Base-by-base conservation (phyloP, 805 yeast genomes). In the Pichia californica region DNA sequence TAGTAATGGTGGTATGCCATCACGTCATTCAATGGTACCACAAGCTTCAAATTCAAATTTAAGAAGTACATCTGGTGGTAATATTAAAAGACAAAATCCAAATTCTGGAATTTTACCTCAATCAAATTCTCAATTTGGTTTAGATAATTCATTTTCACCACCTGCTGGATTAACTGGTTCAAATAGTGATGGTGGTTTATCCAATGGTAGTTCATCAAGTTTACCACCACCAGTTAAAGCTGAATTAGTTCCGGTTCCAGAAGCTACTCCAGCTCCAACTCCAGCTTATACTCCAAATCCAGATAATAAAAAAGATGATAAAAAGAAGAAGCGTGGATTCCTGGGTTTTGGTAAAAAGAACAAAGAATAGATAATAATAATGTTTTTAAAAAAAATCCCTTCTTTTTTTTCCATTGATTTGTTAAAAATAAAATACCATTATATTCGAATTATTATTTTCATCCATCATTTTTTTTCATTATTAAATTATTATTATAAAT, bases 321-420 rank as follows among this genome's bases (percentile, higher is more conserved):
- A 51, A 44, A 47, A 50, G 43, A 51, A 50, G 47, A 56, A 68
- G 62, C 69, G 72, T 62, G 66, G 87, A 36, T 88, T 89, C 58
- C 85, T 95, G 41, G 76, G 82, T 58, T 28, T 42, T 79, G 77
- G 73, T 78, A 78, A 68, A 49, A 46, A 51, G 40, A 44, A 44
- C 11, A 37, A 37, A 27, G 33, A 37, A n/a, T 27, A 28, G 19
- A 18, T n/a, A n/a, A 16, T 30, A n/a, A n/a, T 5, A 18, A 8
- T n/a, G 7, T 31, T 18, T 18, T 8, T 16, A 7, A 23, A 23
- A 9, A 23, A 23, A 23, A 23, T 23, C n/a, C n/a, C n/a, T n/a
- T n/a, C n/a, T n/a, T n/a, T n/a, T n/a, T n/a, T n/a, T n/a, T n/a
- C n/a, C n/a, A n/a, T n/a, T n/a, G n/a, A n/a, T n/a, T n/a, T n/a